Percentiles rank a stretch among this genome's conserved stretches.
Evolutionary conservation across 2,329 filamentous ascomycete genomes (phyloP).

Genomic region (Pseudogymnoascus sp.): DNA sequence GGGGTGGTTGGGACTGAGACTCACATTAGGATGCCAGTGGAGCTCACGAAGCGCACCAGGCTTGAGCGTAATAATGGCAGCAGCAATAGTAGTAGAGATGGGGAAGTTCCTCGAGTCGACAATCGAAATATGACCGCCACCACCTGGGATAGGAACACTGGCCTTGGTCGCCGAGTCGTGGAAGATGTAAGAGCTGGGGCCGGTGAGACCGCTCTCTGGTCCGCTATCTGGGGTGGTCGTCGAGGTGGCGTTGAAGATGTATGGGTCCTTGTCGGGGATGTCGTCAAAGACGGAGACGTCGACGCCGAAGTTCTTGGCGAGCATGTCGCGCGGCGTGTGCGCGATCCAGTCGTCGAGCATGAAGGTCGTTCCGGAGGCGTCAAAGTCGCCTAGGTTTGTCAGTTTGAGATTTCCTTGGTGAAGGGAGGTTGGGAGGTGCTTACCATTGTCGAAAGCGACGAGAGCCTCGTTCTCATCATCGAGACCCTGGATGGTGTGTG

Average conservation of each 20-base stretch:
- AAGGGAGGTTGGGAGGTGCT: not conserved
- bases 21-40: conserved; percentile 64
- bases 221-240: conserved; percentile 40
- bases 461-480: conserved; percentile 63
- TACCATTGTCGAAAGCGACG: conserved; percentile 57
- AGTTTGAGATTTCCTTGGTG: not conserved
- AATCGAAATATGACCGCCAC: conserved; percentile 55
- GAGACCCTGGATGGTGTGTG: conserved; percentile 58
- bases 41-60: conserved; percentile 58
- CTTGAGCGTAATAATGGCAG: conserved; percentile 57
- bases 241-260: conserved; percentile 53
- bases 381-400: conserved; percentile 44
- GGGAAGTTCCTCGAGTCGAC: conserved; percentile 64
- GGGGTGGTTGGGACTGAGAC: conserved; percentile 20
- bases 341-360: conserved; percentile 65
- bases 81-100: conserved; percentile 57
- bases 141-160: conserved; percentile 43
- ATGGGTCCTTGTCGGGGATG: conserved; percentile 51
- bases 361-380: conserved; percentile 61
- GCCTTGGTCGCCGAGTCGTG: conserved; percentile 43
- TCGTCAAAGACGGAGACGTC: conserved; percentile 52
- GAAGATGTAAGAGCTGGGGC: conserved; percentile 57
- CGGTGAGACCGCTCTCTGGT: conserved; percentile 43
- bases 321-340: conserved; percentile 56
- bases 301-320: conserved; percentile 65